Evolutionary conservation across 116 monocot genomes (phyloP).

Genomic region (Posidonia oceanica): DNA sequence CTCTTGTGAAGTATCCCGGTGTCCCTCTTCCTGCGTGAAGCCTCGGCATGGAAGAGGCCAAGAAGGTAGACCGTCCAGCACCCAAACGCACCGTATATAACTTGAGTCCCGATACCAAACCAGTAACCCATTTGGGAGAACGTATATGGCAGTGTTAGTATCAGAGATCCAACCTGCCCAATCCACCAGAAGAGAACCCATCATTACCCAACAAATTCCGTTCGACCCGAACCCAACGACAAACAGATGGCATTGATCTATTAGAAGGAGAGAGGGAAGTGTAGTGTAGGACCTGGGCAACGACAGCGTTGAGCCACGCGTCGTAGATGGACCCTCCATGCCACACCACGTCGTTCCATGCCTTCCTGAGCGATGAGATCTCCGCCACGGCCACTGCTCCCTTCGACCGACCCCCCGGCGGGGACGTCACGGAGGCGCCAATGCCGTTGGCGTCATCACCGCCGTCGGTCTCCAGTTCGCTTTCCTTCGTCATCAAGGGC

Average conservation of each 20-base stretch:
- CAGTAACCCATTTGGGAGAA: slow-evolving; percentile 15
- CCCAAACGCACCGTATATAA: slow-evolving; percentile 7
- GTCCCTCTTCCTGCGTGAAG: slow-evolving; percentile 6
- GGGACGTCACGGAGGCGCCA: background rate
- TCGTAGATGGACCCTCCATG: slow-evolving; percentile 13
- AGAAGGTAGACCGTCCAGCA: slow-evolving; percentile 16
- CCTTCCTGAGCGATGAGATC: background rate
- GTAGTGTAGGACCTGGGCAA: slow-evolving; percentile 4
- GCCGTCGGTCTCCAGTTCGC: background rate
- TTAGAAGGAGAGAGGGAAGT: background rate
- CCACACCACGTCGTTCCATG: slow-evolving; percentile 8
- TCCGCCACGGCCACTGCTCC: background rate
- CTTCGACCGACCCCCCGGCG: background rate
- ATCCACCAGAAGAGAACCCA: background rate
- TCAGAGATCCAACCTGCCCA: slow-evolving; percentile 8
- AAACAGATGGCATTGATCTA: too few relatives aligned
- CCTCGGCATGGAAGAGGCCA: slow-evolving; percentile 13
- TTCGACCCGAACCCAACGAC: background rate
- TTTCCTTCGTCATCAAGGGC: background rate
- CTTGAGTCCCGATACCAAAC: slow-evolving; percentile 9
- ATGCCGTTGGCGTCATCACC: background rate
- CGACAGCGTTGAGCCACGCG: slow-evolving; percentile 14
- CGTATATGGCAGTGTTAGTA: slow-evolving; percentile 11
- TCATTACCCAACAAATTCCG: background rate
- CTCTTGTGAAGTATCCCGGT: slow-evolving; percentile 9